Percentiles rank a stretch among this genome's conserved stretches.
phyloP scores from a whole-genome alignment of 331 rosid species.

The Pyrus hybrid region DNA sequence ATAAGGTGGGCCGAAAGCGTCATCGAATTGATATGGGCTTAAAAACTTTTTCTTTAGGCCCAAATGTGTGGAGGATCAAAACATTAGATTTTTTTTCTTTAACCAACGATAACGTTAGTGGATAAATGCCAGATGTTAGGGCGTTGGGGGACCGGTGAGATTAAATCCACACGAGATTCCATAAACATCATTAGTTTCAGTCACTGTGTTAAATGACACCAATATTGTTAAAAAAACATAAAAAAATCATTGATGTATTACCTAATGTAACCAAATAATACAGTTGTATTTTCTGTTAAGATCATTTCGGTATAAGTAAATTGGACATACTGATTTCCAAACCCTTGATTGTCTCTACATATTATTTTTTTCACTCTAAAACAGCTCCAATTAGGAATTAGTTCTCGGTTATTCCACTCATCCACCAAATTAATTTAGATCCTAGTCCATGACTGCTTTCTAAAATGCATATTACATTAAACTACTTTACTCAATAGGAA shows the following conservation, averaged over 20 bases:
- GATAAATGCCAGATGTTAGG: too few relatives aligned
- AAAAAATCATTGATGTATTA: background rate
- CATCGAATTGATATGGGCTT: background rate
- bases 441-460: background rate
- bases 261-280: background rate
- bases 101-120: too few relatives aligned
- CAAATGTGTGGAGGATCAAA: background rate
- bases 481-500: background rate
- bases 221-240: too few relatives aligned
- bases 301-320: background rate
- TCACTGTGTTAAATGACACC: fast-evolving
- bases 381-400: background rate
- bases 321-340: background rate
- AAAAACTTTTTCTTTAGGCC: background rate
- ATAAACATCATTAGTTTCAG: too few relatives aligned
- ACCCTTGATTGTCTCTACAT: background rate
- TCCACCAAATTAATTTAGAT: background rate
- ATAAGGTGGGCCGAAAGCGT: background rate
- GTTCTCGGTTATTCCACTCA: background rate
- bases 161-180: too few relatives aligned
- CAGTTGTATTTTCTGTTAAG: background rate
- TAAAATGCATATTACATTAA: too few relatives aligned
- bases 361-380: background rate
- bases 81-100: background rate
- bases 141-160: too few relatives aligned